Base-by-base conservation (phyloP, 108 stramenopile genomes). In the Fistulifera pelliculosa region DNA sequence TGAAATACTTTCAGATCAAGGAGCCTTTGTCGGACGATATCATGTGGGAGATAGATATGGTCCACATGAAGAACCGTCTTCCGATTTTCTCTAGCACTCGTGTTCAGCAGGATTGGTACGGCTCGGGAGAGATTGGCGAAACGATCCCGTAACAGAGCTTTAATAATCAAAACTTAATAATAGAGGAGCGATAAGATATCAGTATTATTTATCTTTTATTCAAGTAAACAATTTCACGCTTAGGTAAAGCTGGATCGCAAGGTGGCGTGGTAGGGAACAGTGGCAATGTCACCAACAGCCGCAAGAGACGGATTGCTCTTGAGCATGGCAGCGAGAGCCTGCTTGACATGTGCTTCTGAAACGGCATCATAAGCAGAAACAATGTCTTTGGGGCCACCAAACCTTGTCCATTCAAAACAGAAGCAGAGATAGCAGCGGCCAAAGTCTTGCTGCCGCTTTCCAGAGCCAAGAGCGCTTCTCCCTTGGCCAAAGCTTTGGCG, bases 41-140 rank as follows among this genome's bases (percentile, higher is more conserved):
- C 35, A 87, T 90, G 80, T 92, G 87, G 90, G 87, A 94, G 25
- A 85, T 94, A 52, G 87, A 94, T 64, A 57, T 73, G 39, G 73
- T 91, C 21, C 94, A 94, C 63, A 90, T 94, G 85, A 56, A 65
- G 48, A 94, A 94, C 61, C 68, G 94, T 28, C 63, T 90, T 31
- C 94, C 94, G 2, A 76, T 94, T 38, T 94, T 94, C 59, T 67
- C 73, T 45, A 84, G 65, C 38, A 65, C 70, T 58, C 57, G 61
- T 8, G 87, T 89, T 57, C 84, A 83, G 18, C 78, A 74, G 43
- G 93, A 94, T 55, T 94, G 93, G 93, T 49, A 70, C 52, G 87
- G 87, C 18, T 79, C 84, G 61, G 93, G 93, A 40, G 82, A 80
- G 35, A 94, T 94, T 61, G 93, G 87, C 14, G 93, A 94, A 56